phyloP scores from a whole-genome alignment of 306 rosid species.

The Canavalia gladiata region DNA sequence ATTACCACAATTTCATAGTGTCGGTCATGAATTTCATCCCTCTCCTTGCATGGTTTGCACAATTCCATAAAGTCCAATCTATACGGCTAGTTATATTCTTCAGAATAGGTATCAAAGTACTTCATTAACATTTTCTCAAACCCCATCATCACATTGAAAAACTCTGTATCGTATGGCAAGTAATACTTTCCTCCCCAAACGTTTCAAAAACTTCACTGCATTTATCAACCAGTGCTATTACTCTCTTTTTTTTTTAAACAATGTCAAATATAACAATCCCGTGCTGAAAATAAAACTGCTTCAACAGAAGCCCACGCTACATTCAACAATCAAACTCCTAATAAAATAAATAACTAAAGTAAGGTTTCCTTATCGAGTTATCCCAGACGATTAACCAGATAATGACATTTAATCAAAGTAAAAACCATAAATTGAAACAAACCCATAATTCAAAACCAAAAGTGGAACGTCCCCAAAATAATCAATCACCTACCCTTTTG shows the following conservation, averaged over 20 bases:
- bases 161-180: not conserved
- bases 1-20: not conserved
- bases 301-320: not conserved
- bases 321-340: not conserved
- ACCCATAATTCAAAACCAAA: constrained; percentile 20
- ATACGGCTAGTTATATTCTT: not conserved
- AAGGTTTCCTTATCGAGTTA: not conserved
- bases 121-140: not conserved
- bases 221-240: not conserved
- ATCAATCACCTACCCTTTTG: not conserved
- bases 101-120: not conserved
- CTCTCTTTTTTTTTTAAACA: not conserved
- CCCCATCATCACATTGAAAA: not conserved
- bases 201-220: not conserved
- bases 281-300: not conserved
- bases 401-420: not conserved
- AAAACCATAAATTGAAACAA: constrained; percentile 25
- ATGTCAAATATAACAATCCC: not conserved
- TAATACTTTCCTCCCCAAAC: not conserved
- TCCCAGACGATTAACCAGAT: not conserved
- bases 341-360: not conserved
- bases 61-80: not conserved
- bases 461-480: not conserved
- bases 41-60: not conserved
- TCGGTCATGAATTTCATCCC: not conserved